Base-by-base conservation (phyloP, 139 green algal species). In the Chlamydomonas urium region DNA sequence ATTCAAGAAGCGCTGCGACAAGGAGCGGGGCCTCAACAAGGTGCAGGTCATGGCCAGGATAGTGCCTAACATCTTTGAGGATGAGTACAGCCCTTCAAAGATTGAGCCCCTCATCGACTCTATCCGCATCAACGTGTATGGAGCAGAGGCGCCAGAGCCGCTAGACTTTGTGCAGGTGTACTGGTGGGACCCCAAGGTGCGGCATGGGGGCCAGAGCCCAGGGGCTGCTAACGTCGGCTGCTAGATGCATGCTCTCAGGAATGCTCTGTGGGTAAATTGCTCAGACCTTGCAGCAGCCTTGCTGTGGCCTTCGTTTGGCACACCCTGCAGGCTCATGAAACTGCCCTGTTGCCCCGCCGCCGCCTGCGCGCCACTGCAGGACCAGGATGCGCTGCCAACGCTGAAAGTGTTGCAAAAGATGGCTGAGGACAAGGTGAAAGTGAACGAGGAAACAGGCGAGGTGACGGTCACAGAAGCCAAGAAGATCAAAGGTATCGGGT, bases 121-220 rank as follows among this genome's bases (percentile, higher is more conserved):
- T 17, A 78, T 77, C 29, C 62, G 79, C 24, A 28, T 2, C n/a
- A 71, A 66, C 14, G 45, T 88, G 68, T 76, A 79, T 2, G 75
- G 75, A 10, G 48, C 70, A 4, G 81, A 83, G 24, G 71, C 71
- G 29, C 48, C 66, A 0, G 61, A 74, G n/a, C 60, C 66, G 19
- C 67, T 88, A 62, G 82, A 88, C 71, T 75, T 82, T 67, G 76
- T 88, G 66, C 82, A 84, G 76, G 65, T 88, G 17, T 57, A 73
- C 3, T 88, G 82, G 82, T 79, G 79, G 76, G 82, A 88, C 74
- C 71, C 81, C 26, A 29, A 84, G 69, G 72, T 63, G 26, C 21
- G 53, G n/a, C n/a, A n/a, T n/a, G n/a, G n/a, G n/a, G n/a, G n/a
- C n/a, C n/a, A n/a, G n/a, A n/a, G n/a, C n/a, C n/a, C n/a, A n/a